Conservation (phyloP, 441 rosid genomes). For the Manihot esculenta region DNA sequence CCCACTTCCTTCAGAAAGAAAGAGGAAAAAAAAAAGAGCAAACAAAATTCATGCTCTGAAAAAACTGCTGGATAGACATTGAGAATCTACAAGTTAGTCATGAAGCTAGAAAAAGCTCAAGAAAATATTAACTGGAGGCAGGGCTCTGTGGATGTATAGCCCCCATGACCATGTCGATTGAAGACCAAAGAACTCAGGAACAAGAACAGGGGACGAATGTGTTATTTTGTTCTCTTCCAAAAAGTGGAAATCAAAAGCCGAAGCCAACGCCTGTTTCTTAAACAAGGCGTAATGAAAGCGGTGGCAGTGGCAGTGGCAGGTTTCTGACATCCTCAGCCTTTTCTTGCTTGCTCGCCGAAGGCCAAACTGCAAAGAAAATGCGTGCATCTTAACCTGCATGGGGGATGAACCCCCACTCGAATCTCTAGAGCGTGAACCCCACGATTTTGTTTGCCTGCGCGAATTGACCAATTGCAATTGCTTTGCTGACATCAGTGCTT, state of each 20-base stretch:
- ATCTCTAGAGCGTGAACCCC: background rate
- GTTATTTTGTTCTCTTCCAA: background rate
- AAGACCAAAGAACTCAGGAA: background rate
- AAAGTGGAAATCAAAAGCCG: slow-evolving; percentile 11
- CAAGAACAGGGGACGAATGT: background rate
- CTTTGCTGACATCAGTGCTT: background rate
- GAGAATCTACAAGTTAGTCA: background rate
- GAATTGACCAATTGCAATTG: too few species aligned
- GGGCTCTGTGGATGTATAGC: background rate
- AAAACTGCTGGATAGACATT: background rate
- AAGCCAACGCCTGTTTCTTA: background rate
- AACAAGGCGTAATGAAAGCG: slow-evolving; percentile 22
- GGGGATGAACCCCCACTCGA: background rate
- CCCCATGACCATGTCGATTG: background rate
- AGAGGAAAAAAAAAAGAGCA: background rate
- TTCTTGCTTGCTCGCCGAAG: slow-evolving; percentile 18
- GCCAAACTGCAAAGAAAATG: slow-evolving; percentile 18
- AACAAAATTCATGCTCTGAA: background rate
- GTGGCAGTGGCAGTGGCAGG: slow-evolving; percentile 35
- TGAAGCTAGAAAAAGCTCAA: background rate
- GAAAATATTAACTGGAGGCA: background rate
- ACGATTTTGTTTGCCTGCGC: background rate
- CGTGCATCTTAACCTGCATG: slow-evolving; percentile 10
- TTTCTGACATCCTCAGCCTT: slow-evolving; percentile 37
- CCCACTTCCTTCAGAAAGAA: slow-evolving; percentile 19